Evolutionary conservation across 2,329 filamentous ascomycete genomes (phyloP).

Genomic region (Periconia sp.): DNA sequence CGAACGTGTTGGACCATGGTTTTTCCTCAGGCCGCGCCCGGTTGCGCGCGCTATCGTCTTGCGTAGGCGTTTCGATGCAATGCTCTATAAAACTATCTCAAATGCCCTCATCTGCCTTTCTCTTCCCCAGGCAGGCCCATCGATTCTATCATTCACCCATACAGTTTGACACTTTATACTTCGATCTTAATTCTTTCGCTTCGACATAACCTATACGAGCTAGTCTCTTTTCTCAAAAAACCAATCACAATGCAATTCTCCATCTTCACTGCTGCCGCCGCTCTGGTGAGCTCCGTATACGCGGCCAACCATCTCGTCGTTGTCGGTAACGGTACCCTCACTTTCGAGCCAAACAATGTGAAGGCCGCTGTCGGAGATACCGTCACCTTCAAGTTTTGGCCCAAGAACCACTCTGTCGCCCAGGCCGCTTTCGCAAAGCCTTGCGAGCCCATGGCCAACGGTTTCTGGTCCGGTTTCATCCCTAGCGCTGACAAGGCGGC

Average conservation of each 20-base stretch:
- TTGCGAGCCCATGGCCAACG: constrained; percentile 35
- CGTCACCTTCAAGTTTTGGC: constrained; percentile 43
- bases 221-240: constrained; percentile 29
- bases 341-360: constrained; percentile 39
- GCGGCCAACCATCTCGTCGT: constrained; percentile 36
- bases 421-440: constrained; percentile 38
- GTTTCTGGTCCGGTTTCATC: constrained; percentile 44
- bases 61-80: constrained; percentile 27
- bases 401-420: constrained; percentile 44
- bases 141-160: constrained; percentile 31
- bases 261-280: constrained; percentile 33
- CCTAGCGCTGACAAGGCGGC: constrained; percentile 28
- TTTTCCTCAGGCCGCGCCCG: constrained; percentile 10
- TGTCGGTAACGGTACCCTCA: constrained; percentile 31
- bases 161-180: constrained; percentile 30
- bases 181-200: constrained; percentile 19
- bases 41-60: not conserved
- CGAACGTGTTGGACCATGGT: constrained; percentile 37
- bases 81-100: constrained; percentile 40
- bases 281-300: constrained; percentile 31
- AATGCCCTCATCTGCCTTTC: constrained; percentile 30
- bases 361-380: constrained; percentile 40
- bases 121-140: constrained; percentile 41
- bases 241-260: constrained; percentile 45
- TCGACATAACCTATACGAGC: constrained; percentile 30